These are phyloP conservation scores for Backusella westeae DNA, from an alignment of 192 early-diverging fungal genomes.

Conservation along the genomic window DNA sequence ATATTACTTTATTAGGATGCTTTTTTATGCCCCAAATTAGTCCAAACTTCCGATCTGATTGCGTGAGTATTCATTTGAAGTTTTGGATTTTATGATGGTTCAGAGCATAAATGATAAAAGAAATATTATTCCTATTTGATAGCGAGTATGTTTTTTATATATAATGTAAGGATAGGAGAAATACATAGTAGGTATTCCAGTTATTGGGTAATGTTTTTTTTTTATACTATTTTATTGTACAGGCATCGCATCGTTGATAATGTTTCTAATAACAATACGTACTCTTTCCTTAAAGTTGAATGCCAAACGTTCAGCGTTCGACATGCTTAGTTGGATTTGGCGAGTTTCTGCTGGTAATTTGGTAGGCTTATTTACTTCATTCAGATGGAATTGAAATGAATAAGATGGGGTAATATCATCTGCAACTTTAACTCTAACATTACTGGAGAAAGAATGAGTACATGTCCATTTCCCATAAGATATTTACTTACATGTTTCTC, in stretches of 20 bases:
- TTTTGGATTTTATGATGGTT: too few relatives aligned
- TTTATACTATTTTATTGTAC: not conserved
- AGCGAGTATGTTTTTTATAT: too few relatives aligned
- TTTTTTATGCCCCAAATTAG: too few relatives aligned
- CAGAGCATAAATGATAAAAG: too few relatives aligned
- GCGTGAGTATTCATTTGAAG: too few relatives aligned
- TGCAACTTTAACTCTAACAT: not conserved
- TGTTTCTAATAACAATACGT: not conserved
- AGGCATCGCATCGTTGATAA: not conserved
- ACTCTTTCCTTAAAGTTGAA: constrained; percentile 6
- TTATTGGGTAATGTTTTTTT: too few relatives aligned
- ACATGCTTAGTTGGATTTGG: not conserved
- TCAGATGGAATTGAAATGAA: constrained; percentile 9
- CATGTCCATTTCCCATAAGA: too few relatives aligned
- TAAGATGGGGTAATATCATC: not conserved
- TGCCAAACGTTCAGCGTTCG: not conserved
- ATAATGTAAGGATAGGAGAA: too few relatives aligned
- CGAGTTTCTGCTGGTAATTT: not conserved
- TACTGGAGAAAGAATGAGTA: not conserved
- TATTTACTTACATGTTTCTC: constrained; percentile 17
- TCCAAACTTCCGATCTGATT: too few relatives aligned
- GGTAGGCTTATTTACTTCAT: not conserved
- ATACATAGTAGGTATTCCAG: too few relatives aligned
- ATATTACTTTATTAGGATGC: too few relatives aligned
- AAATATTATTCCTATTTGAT: too few relatives aligned